Percentiles rank a stretch among this genome's conserved stretches.
Conservation (phyloP, 1,284 basidiomycete genomes). For the Naganishia sp. region DNA sequence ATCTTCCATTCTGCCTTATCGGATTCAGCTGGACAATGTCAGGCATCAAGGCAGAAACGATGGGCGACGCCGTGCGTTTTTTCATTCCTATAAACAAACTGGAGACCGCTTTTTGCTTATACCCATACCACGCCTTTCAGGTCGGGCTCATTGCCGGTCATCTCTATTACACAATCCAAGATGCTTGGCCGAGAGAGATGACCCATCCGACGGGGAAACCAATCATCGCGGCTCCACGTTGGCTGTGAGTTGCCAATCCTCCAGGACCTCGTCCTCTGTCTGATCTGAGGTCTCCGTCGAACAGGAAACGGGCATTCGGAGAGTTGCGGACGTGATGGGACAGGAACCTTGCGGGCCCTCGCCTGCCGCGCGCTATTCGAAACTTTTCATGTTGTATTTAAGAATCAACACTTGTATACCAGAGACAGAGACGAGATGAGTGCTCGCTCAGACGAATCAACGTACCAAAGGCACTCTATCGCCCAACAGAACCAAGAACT, state of each 20-base stretch:
- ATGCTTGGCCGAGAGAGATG: constrained; percentile 94
- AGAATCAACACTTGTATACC: neutral
- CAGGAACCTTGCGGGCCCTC: too few species aligned
- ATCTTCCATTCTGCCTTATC: constrained; percentile 64
- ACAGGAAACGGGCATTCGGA: constrained; percentile 18
- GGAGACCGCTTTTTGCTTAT: constrained; percentile 19
- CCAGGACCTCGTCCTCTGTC: neutral
- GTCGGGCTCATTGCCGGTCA: constrained; percentile 85
- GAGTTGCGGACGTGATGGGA: constrained; percentile 7
- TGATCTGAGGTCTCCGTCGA: neutral
- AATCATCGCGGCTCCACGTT: constrained; percentile 47
- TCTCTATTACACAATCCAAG: constrained; percentile 86
- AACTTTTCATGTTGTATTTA: constrained; percentile 1
- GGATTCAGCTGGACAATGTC: constrained; percentile 70
- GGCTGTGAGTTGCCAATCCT: constrained; percentile 29
- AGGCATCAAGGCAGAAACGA: constrained; percentile 79
- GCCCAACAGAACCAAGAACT: too few species aligned
- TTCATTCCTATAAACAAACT: neutral
- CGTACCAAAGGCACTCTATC: too few species aligned
- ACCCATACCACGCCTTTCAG: constrained; percentile 43
- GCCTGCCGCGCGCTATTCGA: neutral
- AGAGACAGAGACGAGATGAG: too few species aligned
- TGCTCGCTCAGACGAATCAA: too few species aligned
- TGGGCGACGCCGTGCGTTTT: constrained; percentile 68
- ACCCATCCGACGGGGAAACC: constrained; percentile 58